Evolutionary conservation across 768 basidiomycete genomes (phyloP), one percentile per base, ranked within the genome.

Genomic region (Paxillus ammoniavirescens): DNA sequence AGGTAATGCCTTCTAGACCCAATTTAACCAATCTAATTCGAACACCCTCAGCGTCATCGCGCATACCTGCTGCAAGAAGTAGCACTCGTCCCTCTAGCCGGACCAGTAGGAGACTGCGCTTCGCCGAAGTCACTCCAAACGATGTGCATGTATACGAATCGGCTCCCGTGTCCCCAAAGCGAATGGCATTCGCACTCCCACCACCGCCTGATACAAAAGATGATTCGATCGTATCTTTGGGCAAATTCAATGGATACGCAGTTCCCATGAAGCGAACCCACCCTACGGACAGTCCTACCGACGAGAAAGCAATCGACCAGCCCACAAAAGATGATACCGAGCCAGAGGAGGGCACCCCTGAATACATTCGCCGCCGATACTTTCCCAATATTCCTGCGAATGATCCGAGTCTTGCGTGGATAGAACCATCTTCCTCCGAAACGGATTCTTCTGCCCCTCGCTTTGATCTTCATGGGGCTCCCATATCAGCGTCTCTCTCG

Each of bases 71-170:
- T 36, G 77, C 77, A 10, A 72, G 75, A 7, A 72, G 75, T 51
- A 77, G 70, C 51, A 82, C 82, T 13, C 82, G 87, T 12, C 86
- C 87, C 13, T 79, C 84, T 68, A 77, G 82, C 66, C 48, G 82
- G 70, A 57, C 78, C 1, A 62, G 73, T 46, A 73, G 86, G 13
- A 82, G 72, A 58, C 69, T 92, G 30, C 83, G 91, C 15, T 93
- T 93, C 61, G 87, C 89, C 31, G 84, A 91, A 37, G 74, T 91
- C 14, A 81, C 78, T 1, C 82, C 88, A 0, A 70, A 80, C n/a
- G 87, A 92, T 62, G 82, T 93, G 2, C 78, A 90, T 67, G 86
- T 93, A 1, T 93, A 93, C 62, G 87, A 91, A 61, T 91, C 90
- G 13, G 85, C 82, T 2, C 91, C 89, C 4, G 74, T 86, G 2